A percentile compares a stretch with the other conserved stretches of the same genome.
Evolutionary conservation across 1,284 basidiomycete species (phyloP).

Genomic region (Stereum hirsutum): DNA sequence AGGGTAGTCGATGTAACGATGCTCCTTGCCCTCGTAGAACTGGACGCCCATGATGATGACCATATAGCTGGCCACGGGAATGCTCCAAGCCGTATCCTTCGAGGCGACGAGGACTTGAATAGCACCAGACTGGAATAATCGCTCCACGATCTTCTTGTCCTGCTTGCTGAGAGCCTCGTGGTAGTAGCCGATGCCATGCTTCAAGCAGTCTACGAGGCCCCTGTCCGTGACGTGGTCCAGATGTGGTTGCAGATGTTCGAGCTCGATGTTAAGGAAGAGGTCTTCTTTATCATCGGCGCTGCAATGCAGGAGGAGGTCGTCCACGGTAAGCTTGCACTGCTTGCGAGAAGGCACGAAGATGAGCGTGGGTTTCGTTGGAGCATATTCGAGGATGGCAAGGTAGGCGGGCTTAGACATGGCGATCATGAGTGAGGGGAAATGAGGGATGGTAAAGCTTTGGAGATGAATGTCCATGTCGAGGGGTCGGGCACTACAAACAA

Average conservation of each 20-base stretch:
- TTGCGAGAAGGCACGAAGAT: slow-evolving; percentile 91
- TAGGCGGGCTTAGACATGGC: slow-evolving; percentile 99
- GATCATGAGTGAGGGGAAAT: slow-evolving; percentile 98
- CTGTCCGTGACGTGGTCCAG: slow-evolving; percentile 79
- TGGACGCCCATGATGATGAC: slow-evolving; percentile 99
- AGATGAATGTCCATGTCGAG: slow-evolving; percentile 97
- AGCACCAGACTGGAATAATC: slow-evolving; percentile 90
- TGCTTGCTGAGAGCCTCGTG: slow-evolving; percentile 90
- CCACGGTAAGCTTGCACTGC: slow-evolving; percentile 89
- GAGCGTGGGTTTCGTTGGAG: slow-evolving; percentile 81
- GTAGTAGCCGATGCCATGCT: slow-evolving; percentile 91
- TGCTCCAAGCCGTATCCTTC: slow-evolving; percentile 95
- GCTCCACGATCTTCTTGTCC: slow-evolving; percentile 90
- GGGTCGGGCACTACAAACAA: slow-evolving; percentile 65
- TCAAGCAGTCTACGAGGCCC: slow-evolving; percentile 74
- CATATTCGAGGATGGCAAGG: slow-evolving; percentile 86
- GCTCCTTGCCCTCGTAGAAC: slow-evolving; percentile 91
- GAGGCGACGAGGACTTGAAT: slow-evolving; percentile 93
- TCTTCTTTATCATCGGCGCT: slow-evolving; percentile 80
- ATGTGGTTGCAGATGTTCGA: slow-evolving; percentile 80
- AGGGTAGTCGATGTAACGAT: slow-evolving; percentile 96
- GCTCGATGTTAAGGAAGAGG: slow-evolving; percentile 87
- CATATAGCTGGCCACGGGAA: slow-evolving; percentile 92
- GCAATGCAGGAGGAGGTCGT: slow-evolving; percentile 88
- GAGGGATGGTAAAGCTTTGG: slow-evolving; percentile 91